These are phyloP conservation scores for Taphrina deformans DNA, from an alignment of 1,139 yeast genomes.

Conservation along the genomic window DNA sequence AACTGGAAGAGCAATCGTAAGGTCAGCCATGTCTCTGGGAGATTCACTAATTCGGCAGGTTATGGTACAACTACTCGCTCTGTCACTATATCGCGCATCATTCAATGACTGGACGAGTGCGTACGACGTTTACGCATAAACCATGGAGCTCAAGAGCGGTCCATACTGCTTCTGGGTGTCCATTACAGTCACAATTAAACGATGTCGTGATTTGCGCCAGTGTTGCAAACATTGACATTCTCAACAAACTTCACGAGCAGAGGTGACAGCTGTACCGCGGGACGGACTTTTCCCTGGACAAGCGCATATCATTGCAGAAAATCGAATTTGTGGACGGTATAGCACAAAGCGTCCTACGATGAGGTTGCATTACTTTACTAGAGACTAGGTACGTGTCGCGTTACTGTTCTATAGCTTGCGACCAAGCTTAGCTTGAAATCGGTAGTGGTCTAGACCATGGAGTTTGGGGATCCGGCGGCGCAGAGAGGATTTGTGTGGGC, in stretches of 20 bases:
- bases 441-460: neutral
- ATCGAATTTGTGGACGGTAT: too few relatives aligned
- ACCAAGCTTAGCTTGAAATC: too few relatives aligned
- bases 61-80: slow-evolving; percentile 22
- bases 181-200: neutral
- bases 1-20: slow-evolving; percentile 29
- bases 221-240: slow-evolving; percentile 5
- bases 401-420: too few relatives aligned
- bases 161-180: slow-evolving; percentile 18
- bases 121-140: slow-evolving; percentile 19
- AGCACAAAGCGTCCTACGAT: too few relatives aligned
- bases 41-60: neutral
- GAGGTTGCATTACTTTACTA: too few relatives aligned
- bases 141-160: slow-evolving; percentile 13
- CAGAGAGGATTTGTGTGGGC: neutral
- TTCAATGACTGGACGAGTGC: slow-evolving; percentile 14
- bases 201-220: slow-evolving; percentile 10
- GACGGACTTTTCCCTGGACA: too few relatives aligned
- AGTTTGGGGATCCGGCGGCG: neutral
- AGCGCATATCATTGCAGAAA: too few relatives aligned
- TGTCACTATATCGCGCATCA: slow-evolving; percentile 19
- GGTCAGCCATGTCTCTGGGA: neutral
- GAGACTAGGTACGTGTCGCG: too few relatives aligned
- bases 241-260: neutral
- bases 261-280: too few relatives aligned